Conservation (phyloP, 2,329 filamentous ascomycete species). For the Clarireedia hainanense region DNA sequence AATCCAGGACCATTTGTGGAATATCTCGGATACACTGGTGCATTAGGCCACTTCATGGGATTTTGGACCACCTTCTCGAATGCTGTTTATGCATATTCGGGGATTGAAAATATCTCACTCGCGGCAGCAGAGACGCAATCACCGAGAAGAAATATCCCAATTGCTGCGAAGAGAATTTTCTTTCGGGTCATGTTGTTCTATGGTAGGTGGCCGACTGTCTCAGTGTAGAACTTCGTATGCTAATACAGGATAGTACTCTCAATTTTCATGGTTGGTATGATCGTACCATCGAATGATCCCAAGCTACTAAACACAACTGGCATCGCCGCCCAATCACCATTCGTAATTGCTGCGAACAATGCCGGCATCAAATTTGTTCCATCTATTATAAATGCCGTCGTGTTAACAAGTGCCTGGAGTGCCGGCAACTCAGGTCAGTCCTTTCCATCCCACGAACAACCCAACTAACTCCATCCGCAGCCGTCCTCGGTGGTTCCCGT, state of each 20-base stretch:
- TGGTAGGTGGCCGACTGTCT: constrained; percentile 1
- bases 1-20: constrained; percentile 58
- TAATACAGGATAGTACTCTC: constrained; percentile 30
- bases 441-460: no score
- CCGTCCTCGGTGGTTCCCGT: constrained; percentile 50
- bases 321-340: constrained; percentile 47
- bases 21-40: constrained; percentile 47
- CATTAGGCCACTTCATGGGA: constrained; percentile 52
- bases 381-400: constrained; percentile 67
- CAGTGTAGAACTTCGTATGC: no score
- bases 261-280: constrained; percentile 42
- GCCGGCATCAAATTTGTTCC: constrained; percentile 62
- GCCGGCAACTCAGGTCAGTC: constrained; percentile 49
- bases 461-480: constrained; percentile 19
- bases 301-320: constrained; percentile 39
- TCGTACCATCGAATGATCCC: constrained; percentile 46
- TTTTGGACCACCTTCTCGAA: constrained; percentile 37
- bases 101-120: constrained; percentile 44
- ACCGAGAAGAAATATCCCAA: constrained; percentile 45
- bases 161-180: constrained; percentile 42
- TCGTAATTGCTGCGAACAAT: constrained; percentile 63
- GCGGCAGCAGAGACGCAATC: constrained; percentile 48
- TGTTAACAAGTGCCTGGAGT: constrained; percentile 65
- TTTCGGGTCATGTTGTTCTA: constrained; percentile 51
- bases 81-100: constrained; percentile 40